These are phyloP conservation scores for Fistulifera pelliculosa DNA, from an alignment of 108 stramenopile species.

Conservation along the genomic window DNA sequence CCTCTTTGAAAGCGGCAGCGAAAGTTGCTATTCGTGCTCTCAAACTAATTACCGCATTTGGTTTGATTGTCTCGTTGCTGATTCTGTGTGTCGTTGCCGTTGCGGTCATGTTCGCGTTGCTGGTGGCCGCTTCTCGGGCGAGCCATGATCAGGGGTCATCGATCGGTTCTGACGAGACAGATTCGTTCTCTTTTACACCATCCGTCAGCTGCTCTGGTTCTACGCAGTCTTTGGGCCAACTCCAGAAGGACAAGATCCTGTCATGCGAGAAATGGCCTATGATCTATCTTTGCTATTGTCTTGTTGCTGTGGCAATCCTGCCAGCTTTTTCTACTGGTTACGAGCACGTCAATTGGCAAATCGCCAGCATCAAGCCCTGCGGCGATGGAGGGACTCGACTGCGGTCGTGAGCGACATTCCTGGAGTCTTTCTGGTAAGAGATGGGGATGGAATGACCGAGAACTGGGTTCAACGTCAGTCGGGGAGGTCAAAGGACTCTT, in stretches of 20 bases:
- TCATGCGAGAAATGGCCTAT: conserved; percentile 70
- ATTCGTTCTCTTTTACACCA: conserved; percentile 39
- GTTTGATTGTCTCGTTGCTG: conserved; percentile 60
- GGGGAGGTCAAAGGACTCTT: conserved; percentile 49
- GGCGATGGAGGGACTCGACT: conserved; percentile 24
- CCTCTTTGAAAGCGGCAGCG: conserved; percentile 12
- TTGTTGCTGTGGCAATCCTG: conserved; percentile 60
- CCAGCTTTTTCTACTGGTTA: conserved; percentile 56
- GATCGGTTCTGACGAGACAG: conserved; percentile 36
- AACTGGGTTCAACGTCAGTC: conserved; percentile 9
- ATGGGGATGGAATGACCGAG: conserved; percentile 11
- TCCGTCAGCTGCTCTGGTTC: conserved; percentile 73
- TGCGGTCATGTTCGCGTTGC: conserved; percentile 53
- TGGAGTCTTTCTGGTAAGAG: conserved; percentile 18
- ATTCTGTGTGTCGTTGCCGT: conserved; percentile 59
- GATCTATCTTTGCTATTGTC: conserved; percentile 54
- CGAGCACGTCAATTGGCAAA: conserved; percentile 38
- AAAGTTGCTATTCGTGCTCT: conserved; percentile 27
- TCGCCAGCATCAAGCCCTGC: conserved; percentile 17
- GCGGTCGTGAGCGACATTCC: conserved; percentile 2
- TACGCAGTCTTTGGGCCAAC: conserved; percentile 71
- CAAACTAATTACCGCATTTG: conserved; percentile 72
- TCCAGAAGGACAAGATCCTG: conserved; percentile 49
- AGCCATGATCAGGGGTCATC: conserved; percentile 15
- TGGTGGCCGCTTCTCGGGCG: conserved; percentile 58